phyloP scores from a whole-genome alignment of 2,329 filamentous ascomycete species.

The Ambrosiella beaveri region DNA sequence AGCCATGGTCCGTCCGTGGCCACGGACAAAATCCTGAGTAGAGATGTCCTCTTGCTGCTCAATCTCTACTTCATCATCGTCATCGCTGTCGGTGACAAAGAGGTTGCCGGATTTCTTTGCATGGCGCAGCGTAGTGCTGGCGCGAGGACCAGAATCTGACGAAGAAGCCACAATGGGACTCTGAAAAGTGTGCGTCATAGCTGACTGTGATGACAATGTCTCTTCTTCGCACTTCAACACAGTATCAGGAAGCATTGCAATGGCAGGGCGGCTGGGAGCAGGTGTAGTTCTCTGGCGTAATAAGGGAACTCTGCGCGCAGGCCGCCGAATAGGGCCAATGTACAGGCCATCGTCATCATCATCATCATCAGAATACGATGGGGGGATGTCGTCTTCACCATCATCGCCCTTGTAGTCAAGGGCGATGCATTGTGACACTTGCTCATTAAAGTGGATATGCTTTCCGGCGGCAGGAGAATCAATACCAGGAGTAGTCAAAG shows the following conservation, averaged over 20 bases:
- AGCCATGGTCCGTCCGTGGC: background rate
- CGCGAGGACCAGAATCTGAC: slow-evolving; percentile 59
- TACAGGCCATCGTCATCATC: slow-evolving; percentile 45
- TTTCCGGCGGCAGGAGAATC: slow-evolving; percentile 47
- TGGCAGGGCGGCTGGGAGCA: slow-evolving; percentile 48
- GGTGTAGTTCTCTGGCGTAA: slow-evolving; percentile 25
- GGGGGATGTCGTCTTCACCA: slow-evolving; percentile 15
- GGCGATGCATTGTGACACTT: slow-evolving; percentile 90
- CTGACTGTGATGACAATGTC: slow-evolving; percentile 47
- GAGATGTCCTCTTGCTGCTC: slow-evolving; percentile 10
- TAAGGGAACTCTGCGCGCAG: slow-evolving; percentile 37
- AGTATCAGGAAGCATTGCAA: slow-evolving; percentile 73
- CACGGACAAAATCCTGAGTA: slow-evolving; percentile 13
- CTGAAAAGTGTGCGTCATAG: slow-evolving; percentile 42
- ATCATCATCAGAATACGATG: slow-evolving; percentile 35
- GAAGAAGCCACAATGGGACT: slow-evolving; percentile 48
- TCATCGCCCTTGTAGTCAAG: slow-evolving; percentile 74
- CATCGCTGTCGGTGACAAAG: slow-evolving; percentile 40
- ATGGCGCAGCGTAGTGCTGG: slow-evolving; percentile 28
- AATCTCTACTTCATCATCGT: slow-evolving; percentile 31
- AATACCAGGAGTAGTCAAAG: slow-evolving; percentile 53
- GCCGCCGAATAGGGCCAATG: slow-evolving; percentile 50
- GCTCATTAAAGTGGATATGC: slow-evolving; percentile 93
- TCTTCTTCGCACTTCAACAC: slow-evolving; percentile 73
- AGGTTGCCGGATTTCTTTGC: slow-evolving; percentile 48